phyloP scores from a whole-genome alignment of 75 land plant species.

The Gnetum montanum region DNA sequence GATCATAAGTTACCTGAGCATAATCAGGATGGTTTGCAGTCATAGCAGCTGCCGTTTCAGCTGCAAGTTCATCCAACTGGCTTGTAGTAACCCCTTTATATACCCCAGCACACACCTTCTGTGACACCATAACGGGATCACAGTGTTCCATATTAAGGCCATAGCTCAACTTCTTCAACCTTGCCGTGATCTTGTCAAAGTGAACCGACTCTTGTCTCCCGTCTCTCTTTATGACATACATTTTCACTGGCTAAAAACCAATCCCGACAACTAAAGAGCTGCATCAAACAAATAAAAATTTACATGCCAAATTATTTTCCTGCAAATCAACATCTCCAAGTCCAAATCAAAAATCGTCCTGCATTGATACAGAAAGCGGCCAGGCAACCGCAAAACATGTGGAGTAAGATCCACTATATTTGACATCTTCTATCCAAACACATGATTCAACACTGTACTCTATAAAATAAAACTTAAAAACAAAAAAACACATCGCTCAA shows the following conservation, averaged over 20 bases:
- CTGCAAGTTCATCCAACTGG: conserved; percentile 48
- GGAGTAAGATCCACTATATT: too few species aligned
- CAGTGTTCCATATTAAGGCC: conserved; percentile 41
- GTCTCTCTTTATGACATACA: conserved; percentile 50
- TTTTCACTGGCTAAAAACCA: conserved; percentile 5
- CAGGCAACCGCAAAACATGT: too few species aligned
- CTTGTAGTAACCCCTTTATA: conserved; percentile 49
- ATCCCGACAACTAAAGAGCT: too few species aligned
- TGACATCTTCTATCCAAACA: too few species aligned
- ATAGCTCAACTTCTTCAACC: conserved; percentile 49
- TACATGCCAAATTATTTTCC: too few species aligned
- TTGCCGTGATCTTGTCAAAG: conserved; percentile 50
- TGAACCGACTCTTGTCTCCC: conserved; percentile 46
- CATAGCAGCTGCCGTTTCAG: conserved; percentile 54
- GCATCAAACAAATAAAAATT: too few species aligned
- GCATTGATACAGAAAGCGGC: too few species aligned
- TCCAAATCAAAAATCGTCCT: too few species aligned
- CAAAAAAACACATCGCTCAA: too few species aligned
- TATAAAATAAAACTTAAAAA: too few species aligned
- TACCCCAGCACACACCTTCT: conserved; percentile 45
- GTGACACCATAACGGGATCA: conserved; percentile 41
- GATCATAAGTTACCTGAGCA: conserved; percentile 30
- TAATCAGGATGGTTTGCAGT: conserved; percentile 49
- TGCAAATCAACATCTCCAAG: too few species aligned
- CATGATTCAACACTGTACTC: too few species aligned